Evolutionary conservation across 2,329 filamentous ascomycete species (phyloP).

Genomic region (Microcera coccophila): DNA sequence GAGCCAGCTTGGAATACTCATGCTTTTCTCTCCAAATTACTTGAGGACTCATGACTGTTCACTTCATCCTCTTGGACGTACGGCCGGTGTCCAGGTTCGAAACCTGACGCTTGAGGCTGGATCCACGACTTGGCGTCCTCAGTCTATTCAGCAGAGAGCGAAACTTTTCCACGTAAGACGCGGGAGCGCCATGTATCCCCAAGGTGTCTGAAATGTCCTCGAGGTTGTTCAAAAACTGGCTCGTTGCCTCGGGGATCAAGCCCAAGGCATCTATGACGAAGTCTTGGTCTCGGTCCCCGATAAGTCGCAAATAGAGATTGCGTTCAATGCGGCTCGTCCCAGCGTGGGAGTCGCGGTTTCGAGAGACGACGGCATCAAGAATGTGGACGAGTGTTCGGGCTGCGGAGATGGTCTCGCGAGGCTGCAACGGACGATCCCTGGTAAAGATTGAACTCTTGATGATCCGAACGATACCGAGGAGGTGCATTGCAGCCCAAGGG

Average conservation of each 20-base stretch:
- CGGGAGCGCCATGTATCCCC: slow-evolving; percentile 31
- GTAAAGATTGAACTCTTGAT: slow-evolving; percentile 42
- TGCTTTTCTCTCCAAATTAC: no score
- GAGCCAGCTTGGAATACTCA: no score
- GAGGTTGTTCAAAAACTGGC: slow-evolving; percentile 39
- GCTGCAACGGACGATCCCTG: slow-evolving; percentile 35
- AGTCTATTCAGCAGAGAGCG: slow-evolving; percentile 31
- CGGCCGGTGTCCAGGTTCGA: slow-evolving; percentile 24
- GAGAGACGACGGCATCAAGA: slow-evolving; percentile 41
- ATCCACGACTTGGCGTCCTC: slow-evolving; percentile 24
- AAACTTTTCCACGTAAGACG: slow-evolving; percentile 36
- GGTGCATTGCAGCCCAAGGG: slow-evolving; percentile 48
- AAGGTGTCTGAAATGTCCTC: slow-evolving; percentile 33
- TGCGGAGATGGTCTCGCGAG: slow-evolving; percentile 41
- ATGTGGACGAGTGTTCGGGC: slow-evolving; percentile 47
- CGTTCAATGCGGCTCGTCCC: slow-evolving; percentile 30
- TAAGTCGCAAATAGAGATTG: slow-evolving; percentile 47
- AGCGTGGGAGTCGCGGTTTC: slow-evolving; percentile 36
- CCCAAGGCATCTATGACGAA: slow-evolving; percentile 46
- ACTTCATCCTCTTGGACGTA: slow-evolving; percentile 35
- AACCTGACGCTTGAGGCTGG: slow-evolving; percentile 32
- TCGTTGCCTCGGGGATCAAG: slow-evolving; percentile 42
- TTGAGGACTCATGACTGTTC: no score
- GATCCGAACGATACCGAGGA: slow-evolving; percentile 40
- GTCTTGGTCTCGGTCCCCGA: slow-evolving; percentile 41